Evolutionary conservation across 2,329 filamentous ascomycete genomes (phyloP).

Genomic region (Annulohypoxylon truncatum): DNA sequence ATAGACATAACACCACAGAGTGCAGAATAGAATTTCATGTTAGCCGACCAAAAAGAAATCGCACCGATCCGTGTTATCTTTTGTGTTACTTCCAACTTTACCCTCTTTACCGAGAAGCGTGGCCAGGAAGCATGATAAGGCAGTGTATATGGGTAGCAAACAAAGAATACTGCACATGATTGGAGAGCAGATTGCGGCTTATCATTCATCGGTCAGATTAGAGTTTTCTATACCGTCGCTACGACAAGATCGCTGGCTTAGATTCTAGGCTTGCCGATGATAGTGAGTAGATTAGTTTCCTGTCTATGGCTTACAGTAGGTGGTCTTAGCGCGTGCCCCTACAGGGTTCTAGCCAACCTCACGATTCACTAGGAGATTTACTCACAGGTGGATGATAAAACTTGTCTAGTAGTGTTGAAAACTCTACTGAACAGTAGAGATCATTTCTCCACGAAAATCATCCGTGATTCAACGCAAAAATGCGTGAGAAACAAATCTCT

Average conservation of each 20-base stretch:
- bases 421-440: neutral
- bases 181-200: neutral
- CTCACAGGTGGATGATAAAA: too few relatives aligned
- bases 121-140: neutral
- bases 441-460: neutral
- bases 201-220: neutral
- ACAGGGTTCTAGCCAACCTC: neutral
- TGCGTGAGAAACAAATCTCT: too few relatives aligned
- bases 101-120: neutral
- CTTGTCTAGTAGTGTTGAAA: too few relatives aligned
- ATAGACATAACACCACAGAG: neutral
- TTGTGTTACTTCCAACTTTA: neutral
- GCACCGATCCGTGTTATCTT: neutral
- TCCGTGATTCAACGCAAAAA: too few relatives aligned
- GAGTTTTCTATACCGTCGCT: neutral
- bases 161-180: neutral
- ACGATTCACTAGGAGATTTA: neutral
- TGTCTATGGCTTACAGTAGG: neutral
- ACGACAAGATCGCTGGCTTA: neutral
- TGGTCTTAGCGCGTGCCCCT: neutral
- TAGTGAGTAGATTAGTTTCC: neutral
- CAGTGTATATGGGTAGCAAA: neutral
- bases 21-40: neutral
- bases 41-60: neutral
- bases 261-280: neutral